These are phyloP conservation scores for Paraconiothyrium brasiliense DNA, from an alignment of 2,329 filamentous ascomycete genomes.

Conservation along the genomic window DNA sequence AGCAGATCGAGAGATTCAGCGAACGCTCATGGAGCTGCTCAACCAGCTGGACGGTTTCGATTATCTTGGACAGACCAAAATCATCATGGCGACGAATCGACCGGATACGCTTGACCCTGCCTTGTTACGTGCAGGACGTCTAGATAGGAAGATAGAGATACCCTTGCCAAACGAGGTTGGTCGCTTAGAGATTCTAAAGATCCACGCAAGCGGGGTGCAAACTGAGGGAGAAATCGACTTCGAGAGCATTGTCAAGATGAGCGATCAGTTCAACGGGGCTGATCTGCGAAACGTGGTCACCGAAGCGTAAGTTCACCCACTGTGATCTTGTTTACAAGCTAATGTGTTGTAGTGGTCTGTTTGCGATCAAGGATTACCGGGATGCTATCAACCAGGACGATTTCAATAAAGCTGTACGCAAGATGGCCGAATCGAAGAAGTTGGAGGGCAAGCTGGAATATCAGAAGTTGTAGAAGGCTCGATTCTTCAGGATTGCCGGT, in stretches of 20 bases:
- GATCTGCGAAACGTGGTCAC: conserved; percentile 98
- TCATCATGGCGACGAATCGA: conserved; percentile 99
- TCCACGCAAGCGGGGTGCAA: conserved; percentile 86
- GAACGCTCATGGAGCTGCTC: conserved; percentile 97
- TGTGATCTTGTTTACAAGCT: conserved; percentile 22
- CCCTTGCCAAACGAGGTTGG: conserved; percentile 97
- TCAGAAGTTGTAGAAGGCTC: conserved; percentile 77
- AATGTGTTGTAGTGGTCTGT: conserved; percentile 73
- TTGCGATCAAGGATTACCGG: conserved; percentile 97
- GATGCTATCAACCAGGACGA: conserved; percentile 98
- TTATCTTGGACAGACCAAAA: conserved; percentile 99
- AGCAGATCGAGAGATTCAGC: conserved; percentile 96
- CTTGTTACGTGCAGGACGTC: conserved; percentile 86
- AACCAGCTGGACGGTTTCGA: conserved; percentile 99
- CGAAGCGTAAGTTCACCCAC: conserved; percentile 78
- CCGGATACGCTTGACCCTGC: conserved; percentile 96
- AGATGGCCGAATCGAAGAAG: conserved; percentile 98
- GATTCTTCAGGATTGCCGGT: conserved; percentile 7
- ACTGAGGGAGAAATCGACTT: conserved; percentile 97
- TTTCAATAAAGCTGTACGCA: conserved; percentile 98
- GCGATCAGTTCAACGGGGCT: conserved; percentile 95
- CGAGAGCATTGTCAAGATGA: conserved; percentile 99
- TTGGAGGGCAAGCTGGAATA: conserved; percentile 98
- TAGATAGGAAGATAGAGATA: conserved; percentile 98
- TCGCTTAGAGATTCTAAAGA: conserved; percentile 96